phyloP scores from a whole-genome alignment of 306 rosid genomes.

The Lablab purpureus region DNA sequence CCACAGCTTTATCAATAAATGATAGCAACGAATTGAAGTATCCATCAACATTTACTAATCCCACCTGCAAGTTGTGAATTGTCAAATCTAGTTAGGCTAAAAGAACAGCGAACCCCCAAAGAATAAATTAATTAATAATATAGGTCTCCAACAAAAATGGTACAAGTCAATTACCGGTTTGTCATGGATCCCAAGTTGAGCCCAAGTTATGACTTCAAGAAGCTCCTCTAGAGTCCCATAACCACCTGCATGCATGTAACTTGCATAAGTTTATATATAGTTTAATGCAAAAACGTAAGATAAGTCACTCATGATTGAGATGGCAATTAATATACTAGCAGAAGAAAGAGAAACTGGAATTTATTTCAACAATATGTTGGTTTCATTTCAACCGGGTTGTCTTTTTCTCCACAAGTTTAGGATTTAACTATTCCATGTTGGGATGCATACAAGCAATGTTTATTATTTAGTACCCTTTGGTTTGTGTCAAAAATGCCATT shows the following conservation, averaged over 20 bases:
- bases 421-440: slow-evolving; percentile 14
- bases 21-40: slow-evolving; percentile 88
- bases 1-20: slow-evolving; percentile 94
- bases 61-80: slow-evolving; percentile 68
- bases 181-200: slow-evolving; percentile 98
- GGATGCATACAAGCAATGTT: slow-evolving; percentile 3
- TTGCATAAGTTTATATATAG: slow-evolving; percentile 19
- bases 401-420: slow-evolving; percentile 26
- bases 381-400: slow-evolving; percentile 28
- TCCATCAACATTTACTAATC: slow-evolving; percentile 95
- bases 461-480: not conserved
- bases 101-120: slow-evolving; percentile 1
- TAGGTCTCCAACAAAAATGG: slow-evolving; percentile 28
- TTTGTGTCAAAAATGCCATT: slow-evolving; percentile 24
- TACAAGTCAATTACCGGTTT: slow-evolving; percentile 71
- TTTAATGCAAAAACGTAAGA: not conserved
- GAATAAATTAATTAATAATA: not conserved
- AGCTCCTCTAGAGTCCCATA: slow-evolving; percentile 98
- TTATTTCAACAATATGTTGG: slow-evolving; percentile 8
- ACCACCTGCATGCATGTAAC: slow-evolving; percentile 78
- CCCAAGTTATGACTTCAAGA: slow-evolving; percentile 99
- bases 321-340: not conserved
- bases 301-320: slow-evolving; percentile 25
- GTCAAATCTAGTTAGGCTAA: slow-evolving; percentile 30
- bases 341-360: not conserved